Evolutionary conservation across 1,139 yeast species (phyloP), one percentile per base, ranked within the genome.

Genomic region (Debaryomycetaceae sp.): DNA sequence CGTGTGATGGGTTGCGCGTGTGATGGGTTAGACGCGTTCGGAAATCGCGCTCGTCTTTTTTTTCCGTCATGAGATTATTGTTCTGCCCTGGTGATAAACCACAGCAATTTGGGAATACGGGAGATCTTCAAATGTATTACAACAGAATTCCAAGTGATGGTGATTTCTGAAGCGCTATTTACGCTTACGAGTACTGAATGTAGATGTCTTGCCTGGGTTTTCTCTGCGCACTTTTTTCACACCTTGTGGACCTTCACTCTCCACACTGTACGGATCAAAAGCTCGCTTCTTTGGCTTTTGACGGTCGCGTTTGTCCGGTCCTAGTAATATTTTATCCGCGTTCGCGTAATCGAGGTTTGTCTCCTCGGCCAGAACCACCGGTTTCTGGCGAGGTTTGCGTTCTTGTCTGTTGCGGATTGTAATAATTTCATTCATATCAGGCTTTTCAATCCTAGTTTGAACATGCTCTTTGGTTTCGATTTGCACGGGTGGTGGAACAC

Each of bases 201-300:
- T 68, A 4, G 68, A 47, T 7, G 71, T 61, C 37, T 62, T 70
- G 15, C 77, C 77, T 28, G 49, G 39, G 5, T 62, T 58, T 25
- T 53, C 41, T 25, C 55, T 51, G 35, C 53, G 58, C 18, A 55
- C 48, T 39, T 58, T 65, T 50, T 70, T 73, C 3, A 68, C 66
- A 6, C 68, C 62, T 39, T 53, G 53, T 6, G 78, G 79, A 4
- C 74, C 77, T 22, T 55, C 57, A 22, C 62, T 55, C 5, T 58
- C 60, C 31, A 47, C 49, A 16, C 51, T 49, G 40, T 75, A 77
- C 3, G 87, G 86, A 51, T 78, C 79, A 39, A 73, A 78, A 3
- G 68, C 55, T 34, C 68, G 62, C 44, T 68, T 69, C 28, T 44
- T 42, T 13, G 41, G 39, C 6, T 32, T 33, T 8, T 43, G 38